Base-by-base conservation (phyloP, 164 flowering plant species). In the Berberis vulgaris region DNA sequence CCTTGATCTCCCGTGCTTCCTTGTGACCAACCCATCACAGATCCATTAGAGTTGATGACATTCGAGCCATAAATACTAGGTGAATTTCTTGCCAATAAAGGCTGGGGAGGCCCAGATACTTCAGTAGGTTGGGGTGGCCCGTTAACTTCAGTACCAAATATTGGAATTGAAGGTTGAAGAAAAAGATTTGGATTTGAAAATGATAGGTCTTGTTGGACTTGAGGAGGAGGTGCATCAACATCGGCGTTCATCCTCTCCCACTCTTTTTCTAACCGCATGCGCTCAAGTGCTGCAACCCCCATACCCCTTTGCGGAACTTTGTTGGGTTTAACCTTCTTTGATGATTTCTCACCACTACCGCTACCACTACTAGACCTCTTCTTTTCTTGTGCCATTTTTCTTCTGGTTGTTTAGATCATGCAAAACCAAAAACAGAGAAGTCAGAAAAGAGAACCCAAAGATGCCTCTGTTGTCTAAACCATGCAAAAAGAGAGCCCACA, bases 261-360 rank as follows among this genome's bases (percentile, higher is more conserved):
- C 38, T 78, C 85, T 59, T 87, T 93, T 64, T 84, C 88, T 56
- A 84, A 42, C 54, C 91, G 73, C 49, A 89, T 80, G 70, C 73
- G 84, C 71, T 89, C 96, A 11, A 89, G 79, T 68, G 87, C 89
- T 5, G 90, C 93, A 49, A 89, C 96, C 49, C 96, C 96, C 41
- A 89, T 81, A 39, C 96, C 96, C 69, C 96, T 78, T 65, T 89
- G 96, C 5, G 96, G 93, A 7, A 80, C 71, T 64, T 84, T 89
- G 67, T 81, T 89, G 38, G 74, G 86, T 73, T 89, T 89, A 53
- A 61, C 65, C 67, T 69, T 81, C 65, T 78, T 86, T 1, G 74
- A 70, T 42, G 78, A 70, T 26, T 26, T 26, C 26, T 26, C 26
- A 69, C 76, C 66, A 39, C 64, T 49, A 12, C 70, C 59, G 40